A percentile compares a stretch with the other conserved stretches of the same genome.
Evolutionary conservation across 495 filamentous ascomycete species (phyloP).

Genomic region (Xylaria bambusicola): DNA sequence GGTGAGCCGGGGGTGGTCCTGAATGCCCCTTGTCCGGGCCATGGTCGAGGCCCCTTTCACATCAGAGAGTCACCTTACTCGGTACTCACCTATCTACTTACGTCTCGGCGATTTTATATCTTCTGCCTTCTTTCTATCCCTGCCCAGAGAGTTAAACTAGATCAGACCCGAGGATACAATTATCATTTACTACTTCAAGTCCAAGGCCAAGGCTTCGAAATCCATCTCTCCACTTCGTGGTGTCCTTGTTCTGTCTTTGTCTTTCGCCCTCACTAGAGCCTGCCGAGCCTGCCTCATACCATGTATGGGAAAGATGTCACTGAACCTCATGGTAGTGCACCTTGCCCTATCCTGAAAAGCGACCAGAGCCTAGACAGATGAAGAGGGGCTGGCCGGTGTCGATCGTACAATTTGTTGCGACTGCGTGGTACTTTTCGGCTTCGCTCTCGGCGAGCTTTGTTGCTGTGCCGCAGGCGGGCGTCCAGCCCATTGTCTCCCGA

Average conservation of each 20-base stretch:
- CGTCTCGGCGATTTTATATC: background rate
- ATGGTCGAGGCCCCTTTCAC: slow-evolving; percentile 2
- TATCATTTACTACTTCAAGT: background rate
- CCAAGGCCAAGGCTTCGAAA: background rate
- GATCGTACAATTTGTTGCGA: background rate
- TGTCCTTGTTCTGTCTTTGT: background rate
- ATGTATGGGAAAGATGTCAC: too few species aligned
- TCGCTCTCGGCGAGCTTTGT: slow-evolving; percentile 1
- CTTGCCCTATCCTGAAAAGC: background rate
- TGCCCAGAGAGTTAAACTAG: background rate
- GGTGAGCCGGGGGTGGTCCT: background rate
- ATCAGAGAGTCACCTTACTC: background rate
- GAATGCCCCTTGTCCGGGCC: background rate
- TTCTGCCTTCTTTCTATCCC: background rate
- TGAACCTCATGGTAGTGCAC: background rate
- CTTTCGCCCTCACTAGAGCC: too few species aligned
- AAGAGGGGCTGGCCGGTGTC: slow-evolving; percentile 1
- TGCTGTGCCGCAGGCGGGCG: slow-evolving; percentile 20
- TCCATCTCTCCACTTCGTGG: background rate
- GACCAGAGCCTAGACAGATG: background rate
- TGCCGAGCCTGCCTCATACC: too few species aligned
- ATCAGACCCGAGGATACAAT: slow-evolving; percentile 8
- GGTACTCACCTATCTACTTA: background rate
- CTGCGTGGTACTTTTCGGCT: slow-evolving; percentile 15
- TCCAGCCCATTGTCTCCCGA: slow-evolving; percentile 1